phyloP scores from a whole-genome alignment of 177 flowering plant genomes.

The Tripterygium wilfordii region DNA sequence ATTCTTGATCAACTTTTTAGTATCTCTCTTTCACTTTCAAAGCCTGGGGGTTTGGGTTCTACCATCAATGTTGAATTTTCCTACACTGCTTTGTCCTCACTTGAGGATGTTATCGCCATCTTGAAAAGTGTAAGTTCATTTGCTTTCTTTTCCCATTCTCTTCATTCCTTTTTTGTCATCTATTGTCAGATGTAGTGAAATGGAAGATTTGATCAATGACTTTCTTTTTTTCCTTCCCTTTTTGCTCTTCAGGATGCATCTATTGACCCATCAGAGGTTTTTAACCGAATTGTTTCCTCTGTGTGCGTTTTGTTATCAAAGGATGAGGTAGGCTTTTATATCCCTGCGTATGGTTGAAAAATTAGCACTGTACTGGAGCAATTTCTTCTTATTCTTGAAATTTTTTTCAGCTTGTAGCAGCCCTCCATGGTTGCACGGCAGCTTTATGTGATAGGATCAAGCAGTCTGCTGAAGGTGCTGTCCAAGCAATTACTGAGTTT shows the following conservation, averaged over 20 bases:
- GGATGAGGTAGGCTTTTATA: slow-evolving; percentile 58
- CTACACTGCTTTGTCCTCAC: slow-evolving; percentile 77
- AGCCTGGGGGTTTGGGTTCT: slow-evolving; percentile 38
- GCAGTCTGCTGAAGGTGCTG: slow-evolving; percentile 90
- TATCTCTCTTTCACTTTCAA: slow-evolving; percentile 81
- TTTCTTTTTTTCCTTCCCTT: not conserved
- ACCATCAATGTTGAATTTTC: slow-evolving; percentile 52
- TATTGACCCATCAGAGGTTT: slow-evolving; percentile 96
- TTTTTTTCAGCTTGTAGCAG: slow-evolving; percentile 64
- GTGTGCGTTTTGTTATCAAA: slow-evolving; percentile 65
- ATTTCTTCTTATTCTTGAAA: slow-evolving; percentile 6
- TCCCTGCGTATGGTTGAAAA: not conserved
- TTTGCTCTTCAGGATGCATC: slow-evolving; percentile 74
- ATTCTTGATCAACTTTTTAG: slow-evolving; percentile 90
- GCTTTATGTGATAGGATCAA: slow-evolving; percentile 87
- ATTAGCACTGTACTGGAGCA: not conserved
- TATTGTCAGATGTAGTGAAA: slow-evolving; percentile 1
- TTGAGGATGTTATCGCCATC: slow-evolving; percentile 95
- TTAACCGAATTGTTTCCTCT: slow-evolving; percentile 84
- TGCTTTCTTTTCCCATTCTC: slow-evolving; percentile 1
- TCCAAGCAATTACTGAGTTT: slow-evolving; percentile 86
- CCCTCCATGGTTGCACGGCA: slow-evolving; percentile 58
- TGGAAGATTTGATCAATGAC: not conserved
- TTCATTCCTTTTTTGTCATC: slow-evolving; percentile 2
- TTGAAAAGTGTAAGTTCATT: slow-evolving; percentile 69